These are phyloP conservation scores for Phytophthora chlamydospora DNA, from an alignment of 352 stramenopile genomes.

Conservation along the genomic window DNA sequence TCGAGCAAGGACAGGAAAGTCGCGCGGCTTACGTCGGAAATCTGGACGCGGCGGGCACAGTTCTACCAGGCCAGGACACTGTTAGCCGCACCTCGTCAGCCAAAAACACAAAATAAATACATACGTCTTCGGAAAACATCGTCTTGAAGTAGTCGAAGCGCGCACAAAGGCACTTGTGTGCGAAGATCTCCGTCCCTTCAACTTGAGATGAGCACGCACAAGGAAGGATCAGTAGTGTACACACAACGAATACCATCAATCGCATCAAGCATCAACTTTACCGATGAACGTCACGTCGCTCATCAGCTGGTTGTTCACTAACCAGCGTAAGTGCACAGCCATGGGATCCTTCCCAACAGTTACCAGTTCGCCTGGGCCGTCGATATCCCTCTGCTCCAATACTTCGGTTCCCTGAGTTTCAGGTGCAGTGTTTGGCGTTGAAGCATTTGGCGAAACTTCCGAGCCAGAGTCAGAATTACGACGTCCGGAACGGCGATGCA, in stretches of 20 bases:
- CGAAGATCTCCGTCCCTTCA: conserved; percentile 77
- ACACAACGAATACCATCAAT: background rate
- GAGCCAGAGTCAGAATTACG: no score
- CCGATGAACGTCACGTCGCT: conserved; percentile 83
- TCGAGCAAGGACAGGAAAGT: conserved; percentile 94
- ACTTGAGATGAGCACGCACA: conserved; percentile 36
- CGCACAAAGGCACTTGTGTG: conserved; percentile 89
- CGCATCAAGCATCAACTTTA: conserved; percentile 25
- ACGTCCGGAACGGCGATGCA: no score
- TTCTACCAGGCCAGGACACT: conserved; percentile 79
- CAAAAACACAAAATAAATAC: background rate
- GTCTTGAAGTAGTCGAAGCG: conserved; percentile 92
- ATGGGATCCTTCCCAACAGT: conserved; percentile 45
- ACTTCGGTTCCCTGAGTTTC: background rate
- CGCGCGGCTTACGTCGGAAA: conserved; percentile 86
- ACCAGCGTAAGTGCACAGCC: conserved; percentile 56
- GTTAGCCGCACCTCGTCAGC: background rate
- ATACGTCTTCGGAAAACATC: conserved; percentile 71
- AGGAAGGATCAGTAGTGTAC: background rate
- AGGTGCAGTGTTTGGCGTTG: no score
- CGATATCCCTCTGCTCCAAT: conserved; percentile 45
- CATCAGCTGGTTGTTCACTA: conserved; percentile 84
- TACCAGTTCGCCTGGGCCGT: conserved; percentile 34
- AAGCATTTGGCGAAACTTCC: background rate
- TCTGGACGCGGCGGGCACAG: conserved; percentile 75